These are phyloP conservation scores for Cryphonectria naterciae DNA, from an alignment of 2,329 filamentous ascomycete species.

Conservation along the genomic window DNA sequence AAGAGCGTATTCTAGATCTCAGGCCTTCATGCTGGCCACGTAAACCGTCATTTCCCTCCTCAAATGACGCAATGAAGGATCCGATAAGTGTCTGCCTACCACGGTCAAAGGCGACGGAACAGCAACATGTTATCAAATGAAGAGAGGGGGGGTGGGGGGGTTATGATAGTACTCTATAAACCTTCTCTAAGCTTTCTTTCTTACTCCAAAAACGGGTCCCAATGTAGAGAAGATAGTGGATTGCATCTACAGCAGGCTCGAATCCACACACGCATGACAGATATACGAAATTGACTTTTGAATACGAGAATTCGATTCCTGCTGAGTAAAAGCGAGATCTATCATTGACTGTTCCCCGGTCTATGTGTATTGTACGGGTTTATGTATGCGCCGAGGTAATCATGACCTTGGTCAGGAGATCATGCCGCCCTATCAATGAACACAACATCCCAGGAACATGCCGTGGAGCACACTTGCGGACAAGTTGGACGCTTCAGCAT, in stretches of 20 bases:
- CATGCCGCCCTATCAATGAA: not conserved
- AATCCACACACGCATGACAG: not conserved
- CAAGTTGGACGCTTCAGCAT: not conserved
- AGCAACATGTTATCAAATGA: too few relatives aligned
- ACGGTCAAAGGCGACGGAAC: too few relatives aligned
- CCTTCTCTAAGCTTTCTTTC: too few relatives aligned
- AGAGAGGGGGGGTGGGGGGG: too few relatives aligned
- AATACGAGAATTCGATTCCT: not conserved
- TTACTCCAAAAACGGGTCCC: not conserved
- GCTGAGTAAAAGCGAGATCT: not conserved
- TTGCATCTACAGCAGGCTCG: not conserved
- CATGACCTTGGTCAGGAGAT: not conserved
- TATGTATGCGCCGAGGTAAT: not conserved
- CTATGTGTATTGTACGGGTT: conserved; percentile 1
- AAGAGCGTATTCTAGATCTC: not conserved
- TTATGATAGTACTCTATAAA: too few relatives aligned
- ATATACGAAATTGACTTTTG: not conserved
- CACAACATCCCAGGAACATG: not conserved
- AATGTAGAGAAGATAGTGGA: not conserved
- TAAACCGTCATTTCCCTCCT: not conserved
- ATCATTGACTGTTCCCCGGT: not conserved
- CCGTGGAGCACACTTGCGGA: not conserved
- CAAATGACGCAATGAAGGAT: too few relatives aligned
- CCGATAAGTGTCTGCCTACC: too few relatives aligned
- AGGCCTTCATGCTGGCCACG: not conserved